Percentiles rank a stretch among this genome's conserved stretches.
Evolutionary conservation across 2,329 filamentous ascomycete species (phyloP).

Genomic region (Trichophyton rubrum): DNA sequence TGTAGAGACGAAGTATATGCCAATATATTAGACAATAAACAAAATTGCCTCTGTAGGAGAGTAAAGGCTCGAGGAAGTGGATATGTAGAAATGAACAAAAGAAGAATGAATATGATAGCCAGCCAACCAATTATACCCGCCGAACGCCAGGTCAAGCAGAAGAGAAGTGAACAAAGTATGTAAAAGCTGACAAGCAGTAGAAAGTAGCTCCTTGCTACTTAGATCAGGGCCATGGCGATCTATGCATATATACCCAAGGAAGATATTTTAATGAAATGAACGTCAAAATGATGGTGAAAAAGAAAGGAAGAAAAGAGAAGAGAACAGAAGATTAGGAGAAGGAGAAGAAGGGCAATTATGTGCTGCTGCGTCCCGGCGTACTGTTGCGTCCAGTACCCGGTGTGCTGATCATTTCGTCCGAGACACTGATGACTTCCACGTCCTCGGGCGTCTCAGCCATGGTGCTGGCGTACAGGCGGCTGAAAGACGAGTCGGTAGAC

Average conservation of each 20-base stretch:
- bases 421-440: constrained; percentile 8
- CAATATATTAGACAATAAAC: constrained; percentile 2
- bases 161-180: background rate
- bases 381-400: background rate
- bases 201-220: background rate
- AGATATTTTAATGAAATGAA: background rate
- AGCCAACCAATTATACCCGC: background rate
- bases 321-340: background rate
- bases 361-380: background rate
- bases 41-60: background rate
- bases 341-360: background rate
- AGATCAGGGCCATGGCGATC: background rate
- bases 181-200: background rate
- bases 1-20: background rate
- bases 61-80: background rate
- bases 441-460: constrained; percentile 12
- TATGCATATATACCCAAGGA: background rate
- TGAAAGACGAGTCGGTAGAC: constrained; percentile 25
- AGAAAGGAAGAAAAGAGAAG: background rate
- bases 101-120: background rate
- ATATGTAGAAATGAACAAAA: background rate
- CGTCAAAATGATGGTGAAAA: background rate
- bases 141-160: background rate
- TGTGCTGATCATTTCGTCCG: constrained; percentile 9
- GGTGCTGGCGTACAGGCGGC: constrained; percentile 22